Evolutionary conservation across 495 filamentous ascomycete genomes (phyloP).

Genomic region (Staphylotrichum longicolle): DNA sequence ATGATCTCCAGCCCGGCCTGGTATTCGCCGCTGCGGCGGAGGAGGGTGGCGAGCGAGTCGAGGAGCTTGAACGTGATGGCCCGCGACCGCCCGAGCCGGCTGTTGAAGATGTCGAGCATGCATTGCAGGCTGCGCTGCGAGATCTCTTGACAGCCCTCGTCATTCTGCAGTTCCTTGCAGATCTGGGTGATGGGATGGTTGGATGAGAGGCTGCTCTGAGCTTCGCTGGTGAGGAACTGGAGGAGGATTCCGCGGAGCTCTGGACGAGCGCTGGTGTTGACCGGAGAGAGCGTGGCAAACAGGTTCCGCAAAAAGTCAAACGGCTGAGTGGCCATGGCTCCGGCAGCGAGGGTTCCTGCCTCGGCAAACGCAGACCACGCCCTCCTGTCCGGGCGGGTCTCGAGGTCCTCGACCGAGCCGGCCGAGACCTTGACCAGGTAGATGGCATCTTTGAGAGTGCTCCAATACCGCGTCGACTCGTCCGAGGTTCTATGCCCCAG

Average conservation of each 20-base stretch:
- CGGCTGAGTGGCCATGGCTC: slow-evolving; percentile 33
- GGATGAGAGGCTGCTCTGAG: slow-evolving; percentile 27
- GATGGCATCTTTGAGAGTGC: slow-evolving; percentile 33
- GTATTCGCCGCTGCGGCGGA: slow-evolving; percentile 34
- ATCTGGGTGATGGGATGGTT: slow-evolving; percentile 34
- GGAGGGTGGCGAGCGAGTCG: slow-evolving; percentile 36
- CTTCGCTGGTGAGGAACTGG: slow-evolving; percentile 31
- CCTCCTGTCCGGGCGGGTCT: slow-evolving; percentile 23
- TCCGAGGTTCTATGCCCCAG: slow-evolving; percentile 25
- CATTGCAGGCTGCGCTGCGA: slow-evolving; percentile 34
- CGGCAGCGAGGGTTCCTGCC: slow-evolving; percentile 28
- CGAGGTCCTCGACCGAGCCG: slow-evolving; percentile 19
- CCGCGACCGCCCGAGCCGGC: slow-evolving; percentile 29
- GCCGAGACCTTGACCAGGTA: slow-evolving; percentile 35
- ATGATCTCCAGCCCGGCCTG: slow-evolving; percentile 33
- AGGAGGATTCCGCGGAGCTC: slow-evolving; percentile 33
- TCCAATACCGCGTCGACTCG: slow-evolving; percentile 33
- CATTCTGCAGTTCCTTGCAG: slow-evolving; percentile 29
- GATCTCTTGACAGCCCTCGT: slow-evolving; percentile 34
- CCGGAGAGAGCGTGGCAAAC: slow-evolving; percentile 33
- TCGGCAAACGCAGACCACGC: slow-evolving; percentile 33
- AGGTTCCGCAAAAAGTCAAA: slow-evolving; percentile 38
- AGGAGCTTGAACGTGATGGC: slow-evolving; percentile 36
- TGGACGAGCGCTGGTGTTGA: slow-evolving; percentile 32
- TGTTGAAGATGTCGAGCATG: slow-evolving; percentile 38